Percentiles rank a stretch among this genome's conserved stretches.
phyloP scores from a whole-genome alignment of 2,329 filamentous ascomycete species.

The Microdochium trichocladiopsis region DNA sequence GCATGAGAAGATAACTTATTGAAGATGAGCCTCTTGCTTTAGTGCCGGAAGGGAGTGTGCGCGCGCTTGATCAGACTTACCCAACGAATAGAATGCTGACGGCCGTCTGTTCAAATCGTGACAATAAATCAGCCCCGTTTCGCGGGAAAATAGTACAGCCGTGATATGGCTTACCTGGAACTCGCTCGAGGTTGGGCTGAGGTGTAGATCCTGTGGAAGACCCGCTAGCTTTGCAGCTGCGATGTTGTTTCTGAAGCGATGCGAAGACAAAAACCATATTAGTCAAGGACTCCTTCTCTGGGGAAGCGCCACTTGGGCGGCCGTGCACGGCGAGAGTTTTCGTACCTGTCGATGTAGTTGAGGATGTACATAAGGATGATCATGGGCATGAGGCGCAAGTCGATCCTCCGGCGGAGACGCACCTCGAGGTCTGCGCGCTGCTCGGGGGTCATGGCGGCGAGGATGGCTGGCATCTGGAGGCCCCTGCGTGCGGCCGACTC shows the following conservation, averaged over 20 bases:
- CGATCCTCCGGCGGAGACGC: slow-evolving; percentile 56
- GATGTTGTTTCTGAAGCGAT: slow-evolving; percentile 41
- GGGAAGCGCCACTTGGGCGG: no score
- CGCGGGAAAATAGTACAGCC: no score
- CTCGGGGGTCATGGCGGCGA: slow-evolving; percentile 40
- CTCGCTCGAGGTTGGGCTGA: slow-evolving; percentile 19
- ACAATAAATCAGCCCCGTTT: no score
- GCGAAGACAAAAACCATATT: slow-evolving; percentile 12
- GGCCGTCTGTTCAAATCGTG: slow-evolving; percentile 26
- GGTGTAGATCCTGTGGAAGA: slow-evolving; percentile 24
- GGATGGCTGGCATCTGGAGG: slow-evolving; percentile 20
- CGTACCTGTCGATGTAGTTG: slow-evolving; percentile 51
- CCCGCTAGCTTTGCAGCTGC: slow-evolving; percentile 46
- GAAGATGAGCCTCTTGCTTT: background rate
- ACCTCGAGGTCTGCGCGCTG: slow-evolving; percentile 44
- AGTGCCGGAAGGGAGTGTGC: background rate
- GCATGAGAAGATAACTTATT: slow-evolving; percentile 38
- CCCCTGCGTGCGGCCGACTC: slow-evolving; percentile 9
- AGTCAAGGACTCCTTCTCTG: no score
- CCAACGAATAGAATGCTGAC: slow-evolving; percentile 45
- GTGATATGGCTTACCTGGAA: slow-evolving; percentile 30
- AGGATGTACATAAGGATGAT: slow-evolving; percentile 65
- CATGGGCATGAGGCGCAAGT: slow-evolving; percentile 57
- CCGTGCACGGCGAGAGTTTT: no score
- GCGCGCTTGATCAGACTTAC: slow-evolving; percentile 14